Percentiles rank a stretch among this genome's conserved stretches.
Evolutionary conservation across 108 stramenopile genomes (phyloP).

Genomic region (Cyclotella baltica): DNA sequence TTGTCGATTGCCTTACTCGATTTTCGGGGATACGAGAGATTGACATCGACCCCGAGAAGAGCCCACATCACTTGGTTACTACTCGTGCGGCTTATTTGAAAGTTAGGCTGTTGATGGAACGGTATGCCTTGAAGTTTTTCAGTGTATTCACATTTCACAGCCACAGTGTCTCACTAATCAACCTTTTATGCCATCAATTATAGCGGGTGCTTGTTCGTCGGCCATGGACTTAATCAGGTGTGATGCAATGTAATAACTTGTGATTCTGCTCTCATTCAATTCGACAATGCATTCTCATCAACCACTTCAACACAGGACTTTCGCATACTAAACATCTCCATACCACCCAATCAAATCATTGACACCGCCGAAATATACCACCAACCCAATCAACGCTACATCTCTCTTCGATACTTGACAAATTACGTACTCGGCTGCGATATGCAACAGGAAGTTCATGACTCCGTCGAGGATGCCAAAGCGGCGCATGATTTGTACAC

Average conservation of each 20-base stretch:
- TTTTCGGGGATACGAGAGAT: conserved; percentile 89
- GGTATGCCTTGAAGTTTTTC: conserved; percentile 30
- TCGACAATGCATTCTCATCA: neutral
- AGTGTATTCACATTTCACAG: neutral
- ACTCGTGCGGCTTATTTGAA: conserved; percentile 90
- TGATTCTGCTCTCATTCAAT: neutral
- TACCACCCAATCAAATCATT: conserved; percentile 92
- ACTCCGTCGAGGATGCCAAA: conserved; percentile 94
- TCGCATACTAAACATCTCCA: conserved; percentile 81
- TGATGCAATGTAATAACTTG: neutral
- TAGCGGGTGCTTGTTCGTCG: conserved; percentile 85
- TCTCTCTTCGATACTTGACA: conserved; percentile 91
- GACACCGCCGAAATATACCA: conserved; percentile 95
- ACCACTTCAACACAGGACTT: conserved; percentile 65
- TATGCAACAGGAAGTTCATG: conserved; percentile 96
- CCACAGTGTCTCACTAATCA: neutral
- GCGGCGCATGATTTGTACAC: conserved; percentile 79
- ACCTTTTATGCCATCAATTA: neutral
- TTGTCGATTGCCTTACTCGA: conserved; percentile 94
- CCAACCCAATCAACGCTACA: conserved; percentile 83
- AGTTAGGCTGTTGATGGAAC: conserved; percentile 90
- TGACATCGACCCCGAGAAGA: conserved; percentile 88
- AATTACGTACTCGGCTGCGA: conserved; percentile 87
- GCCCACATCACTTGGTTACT: conserved; percentile 87
- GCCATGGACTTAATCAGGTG: conserved; percentile 81